Percentiles rank a stretch among this genome's conserved stretches.
phyloP scores from a whole-genome alignment of 352 stramenopile species.

The Phytophthora crassamura region DNA sequence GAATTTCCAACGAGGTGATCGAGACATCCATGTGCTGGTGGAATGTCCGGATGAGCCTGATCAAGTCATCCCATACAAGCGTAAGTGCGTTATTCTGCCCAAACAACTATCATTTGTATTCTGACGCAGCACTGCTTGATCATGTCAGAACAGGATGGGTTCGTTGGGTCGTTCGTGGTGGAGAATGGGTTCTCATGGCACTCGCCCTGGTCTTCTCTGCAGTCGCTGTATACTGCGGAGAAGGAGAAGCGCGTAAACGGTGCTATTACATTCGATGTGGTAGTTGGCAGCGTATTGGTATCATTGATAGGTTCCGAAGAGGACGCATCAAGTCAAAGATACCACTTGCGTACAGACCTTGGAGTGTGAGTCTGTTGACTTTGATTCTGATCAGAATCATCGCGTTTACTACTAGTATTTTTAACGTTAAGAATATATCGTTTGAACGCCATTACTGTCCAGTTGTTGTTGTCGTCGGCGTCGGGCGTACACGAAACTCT shows the following conservation, averaged over 20 bases:
- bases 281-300: conserved; percentile 30
- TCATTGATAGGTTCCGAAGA: conserved; percentile 33
- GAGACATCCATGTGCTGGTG: conserved; percentile 39
- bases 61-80: conserved; percentile 22
- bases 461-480: conserved; percentile 19
- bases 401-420: too few species aligned
- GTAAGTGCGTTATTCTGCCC: conserved; percentile 33
- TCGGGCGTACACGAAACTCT: conserved; percentile 31
- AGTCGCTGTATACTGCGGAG: conserved; percentile 30
- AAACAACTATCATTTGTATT: conserved; percentile 11
- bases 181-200: conserved; percentile 33
- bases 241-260: conserved; percentile 32
- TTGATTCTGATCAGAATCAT: too few species aligned
- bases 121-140: conserved; percentile 33
- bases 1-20: conserved; percentile 13
- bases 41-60: conserved; percentile 23
- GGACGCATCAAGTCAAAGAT: conserved; percentile 31
- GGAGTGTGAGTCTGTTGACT: too few species aligned
- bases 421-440: too few species aligned
- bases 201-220: conserved; percentile 32
- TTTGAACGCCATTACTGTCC: conserved; percentile 26
- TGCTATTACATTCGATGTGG: conserved; percentile 28
- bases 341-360: conserved; percentile 33
- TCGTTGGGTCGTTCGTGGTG: conserved; percentile 26
- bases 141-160: conserved; percentile 35